phyloP scores from a whole-genome alignment of 164 flowering plant species.

The Malania oleifera region DNA sequence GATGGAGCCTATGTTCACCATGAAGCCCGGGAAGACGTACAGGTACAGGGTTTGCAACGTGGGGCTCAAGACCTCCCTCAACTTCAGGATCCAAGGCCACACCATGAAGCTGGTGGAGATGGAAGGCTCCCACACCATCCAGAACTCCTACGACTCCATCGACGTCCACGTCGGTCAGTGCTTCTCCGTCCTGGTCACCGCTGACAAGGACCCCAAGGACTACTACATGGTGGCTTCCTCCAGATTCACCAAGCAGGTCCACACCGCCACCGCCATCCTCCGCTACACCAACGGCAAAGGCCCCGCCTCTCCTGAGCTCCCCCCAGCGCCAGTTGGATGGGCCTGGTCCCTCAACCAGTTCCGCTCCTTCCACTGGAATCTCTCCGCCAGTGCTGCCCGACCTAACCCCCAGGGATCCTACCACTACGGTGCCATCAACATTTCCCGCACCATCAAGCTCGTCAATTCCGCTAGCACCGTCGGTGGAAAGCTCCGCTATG shows the following conservation, averaged over 20 bases:
- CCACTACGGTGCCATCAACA: conserved; percentile 61
- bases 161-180: conserved; percentile 7
- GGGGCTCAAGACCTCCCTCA: conserved; percentile 1
- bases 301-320: background rate
- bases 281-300: background rate
- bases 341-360: conserved; percentile 62
- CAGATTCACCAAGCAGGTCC: background rate
- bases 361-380: conserved; percentile 60
- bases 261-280: background rate
- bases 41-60: conserved; percentile 7
- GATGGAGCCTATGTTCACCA: too few species aligned
- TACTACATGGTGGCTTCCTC: conserved; percentile 5
- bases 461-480: conserved; percentile 25
- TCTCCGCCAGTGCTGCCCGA: conserved; percentile 63
- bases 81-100: conserved; percentile 8
- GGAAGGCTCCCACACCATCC: conserved; percentile 9
- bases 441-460: conserved; percentile 55
- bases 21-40: conserved; percentile 8
- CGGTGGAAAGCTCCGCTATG: conserved; percentile 48
- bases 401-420: conserved; percentile 75
- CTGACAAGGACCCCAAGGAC: background rate
- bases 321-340: conserved; percentile 1
- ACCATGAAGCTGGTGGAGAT: conserved; percentile 4
- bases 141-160: background rate
- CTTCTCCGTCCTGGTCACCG: background rate